These are phyloP conservation scores for Conringia planisiliqua DNA, from an alignment of 345 rosid species.

Conservation along the genomic window DNA sequence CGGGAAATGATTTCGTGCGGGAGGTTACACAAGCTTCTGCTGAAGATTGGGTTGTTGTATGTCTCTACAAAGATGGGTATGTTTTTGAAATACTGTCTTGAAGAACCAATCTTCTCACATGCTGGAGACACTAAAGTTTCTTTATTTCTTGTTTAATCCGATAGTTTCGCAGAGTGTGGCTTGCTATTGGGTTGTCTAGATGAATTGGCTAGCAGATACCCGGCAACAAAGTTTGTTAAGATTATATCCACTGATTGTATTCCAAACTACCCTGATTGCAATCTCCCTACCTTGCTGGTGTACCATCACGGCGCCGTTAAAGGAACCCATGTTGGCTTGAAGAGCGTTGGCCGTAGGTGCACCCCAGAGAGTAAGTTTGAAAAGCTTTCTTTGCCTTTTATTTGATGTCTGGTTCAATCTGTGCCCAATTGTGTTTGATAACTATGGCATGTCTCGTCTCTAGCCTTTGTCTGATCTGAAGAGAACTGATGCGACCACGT, in stretches of 20 bases:
- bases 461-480: not conserved
- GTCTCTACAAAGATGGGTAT: conserved; percentile 96
- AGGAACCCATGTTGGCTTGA: conserved; percentile 82
- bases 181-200: conserved; percentile 75
- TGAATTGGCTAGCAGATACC: conserved; percentile 75
- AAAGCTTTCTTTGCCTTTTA: not conserved
- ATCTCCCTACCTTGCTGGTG: conserved; percentile 87
- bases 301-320: conserved; percentile 86
- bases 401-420: not conserved
- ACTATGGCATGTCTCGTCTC: not conserved
- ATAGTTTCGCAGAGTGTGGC: conserved; percentile 71
- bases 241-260: conserved; percentile 95
- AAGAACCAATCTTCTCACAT: not conserved
- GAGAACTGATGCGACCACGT: not conserved
- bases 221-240: conserved; percentile 92
- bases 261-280: conserved; percentile 84
- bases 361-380: conserved; percentile 73
- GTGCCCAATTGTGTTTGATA: conserved; percentile 3
- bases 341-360: conserved; percentile 84
- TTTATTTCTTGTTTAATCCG: conserved; percentile 1
- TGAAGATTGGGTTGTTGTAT: conserved; percentile 91
- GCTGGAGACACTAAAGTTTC: not conserved
- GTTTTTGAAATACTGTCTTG: not conserved
- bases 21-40: conserved; percentile 93
- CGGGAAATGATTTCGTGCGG: conserved; percentile 83